phyloP scores from a whole-genome alignment of 129 eudicot species.

The Kitagawia praeruptora region DNA sequence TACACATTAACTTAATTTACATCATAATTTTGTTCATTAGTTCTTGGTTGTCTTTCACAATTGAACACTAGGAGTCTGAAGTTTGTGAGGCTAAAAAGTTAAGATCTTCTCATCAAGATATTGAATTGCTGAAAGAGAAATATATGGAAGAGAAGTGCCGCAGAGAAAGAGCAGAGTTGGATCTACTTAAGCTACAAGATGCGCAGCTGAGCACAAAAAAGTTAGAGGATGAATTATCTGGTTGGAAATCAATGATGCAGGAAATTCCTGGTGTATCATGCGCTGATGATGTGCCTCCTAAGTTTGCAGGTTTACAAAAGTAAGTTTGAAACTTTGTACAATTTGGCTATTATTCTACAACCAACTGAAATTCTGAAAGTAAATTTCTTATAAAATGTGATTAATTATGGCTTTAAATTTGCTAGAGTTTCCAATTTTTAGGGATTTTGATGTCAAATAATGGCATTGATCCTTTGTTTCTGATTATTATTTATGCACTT shows the following conservation, averaged over 20 bases:
- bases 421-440: not conserved
- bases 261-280: constrained; percentile 87
- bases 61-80: constrained; percentile 70
- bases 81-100: constrained; percentile 82
- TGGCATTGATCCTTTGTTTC: not conserved
- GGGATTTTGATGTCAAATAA: not conserved
- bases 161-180: constrained; percentile 77
- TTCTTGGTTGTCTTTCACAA: not conserved
- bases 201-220: constrained; percentile 39
- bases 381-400: not conserved
- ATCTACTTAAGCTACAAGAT: constrained; percentile 49
- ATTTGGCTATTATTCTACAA: constrained; percentile 12
- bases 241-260: constrained; percentile 60
- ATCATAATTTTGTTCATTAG: not conserved
- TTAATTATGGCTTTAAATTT: not conserved
- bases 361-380: not conserved
- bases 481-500: not conserved
- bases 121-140: constrained; percentile 76
- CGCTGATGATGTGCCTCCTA: constrained; percentile 62
- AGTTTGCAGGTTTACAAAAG: constrained; percentile 80
- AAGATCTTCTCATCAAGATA: constrained; percentile 70
- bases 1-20: not conserved
- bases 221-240: constrained; percentile 73
- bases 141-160: constrained; percentile 62
- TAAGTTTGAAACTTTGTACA: constrained; percentile 24